Percentiles rank a stretch among this genome's conserved stretches.
Evolutionary conservation across 306 rosid species (phyloP).

Genomic region (Fragaria ananassa): DNA sequence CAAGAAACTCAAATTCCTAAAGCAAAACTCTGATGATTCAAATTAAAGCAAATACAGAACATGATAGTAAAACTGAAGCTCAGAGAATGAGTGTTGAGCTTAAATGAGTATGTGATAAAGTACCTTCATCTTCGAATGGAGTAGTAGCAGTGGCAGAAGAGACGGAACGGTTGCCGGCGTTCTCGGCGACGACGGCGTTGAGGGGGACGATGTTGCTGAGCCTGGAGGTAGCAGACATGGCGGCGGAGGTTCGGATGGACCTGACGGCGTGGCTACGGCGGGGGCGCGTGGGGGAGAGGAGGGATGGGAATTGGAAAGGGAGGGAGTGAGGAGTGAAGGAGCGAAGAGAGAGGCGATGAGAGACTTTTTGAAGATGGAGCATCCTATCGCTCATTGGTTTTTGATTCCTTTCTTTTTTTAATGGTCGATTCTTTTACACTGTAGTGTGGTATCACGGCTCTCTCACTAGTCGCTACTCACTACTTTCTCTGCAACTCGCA

Average conservation of each 20-base stretch:
- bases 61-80: not conserved
- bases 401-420: not conserved
- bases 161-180: conserved; percentile 36
- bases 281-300: conserved; percentile 23
- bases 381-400: conserved; percentile 27
- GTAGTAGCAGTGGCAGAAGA: conserved; percentile 37
- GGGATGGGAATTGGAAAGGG: conserved; percentile 28
- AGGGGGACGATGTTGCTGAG: conserved; percentile 47
- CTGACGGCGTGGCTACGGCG: conserved; percentile 14
- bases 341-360: conserved; percentile 55
- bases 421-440: not conserved
- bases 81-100: not conserved
- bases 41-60: not conserved
- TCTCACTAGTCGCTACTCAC: no score
- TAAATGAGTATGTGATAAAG: not conserved
- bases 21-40: not conserved
- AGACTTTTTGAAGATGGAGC: conserved; percentile 50
- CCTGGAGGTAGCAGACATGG: conserved; percentile 48
- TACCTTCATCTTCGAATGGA: conserved; percentile 60
- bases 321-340: conserved; percentile 30
- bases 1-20: not conserved
- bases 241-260: conserved; percentile 14
- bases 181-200: conserved; percentile 42
- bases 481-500: not conserved
- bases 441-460: no score